Evolutionary conservation across 805 yeast genomes (phyloP), one percentile per base, ranked within the genome.

Genomic region (Pichia scutulata): DNA sequence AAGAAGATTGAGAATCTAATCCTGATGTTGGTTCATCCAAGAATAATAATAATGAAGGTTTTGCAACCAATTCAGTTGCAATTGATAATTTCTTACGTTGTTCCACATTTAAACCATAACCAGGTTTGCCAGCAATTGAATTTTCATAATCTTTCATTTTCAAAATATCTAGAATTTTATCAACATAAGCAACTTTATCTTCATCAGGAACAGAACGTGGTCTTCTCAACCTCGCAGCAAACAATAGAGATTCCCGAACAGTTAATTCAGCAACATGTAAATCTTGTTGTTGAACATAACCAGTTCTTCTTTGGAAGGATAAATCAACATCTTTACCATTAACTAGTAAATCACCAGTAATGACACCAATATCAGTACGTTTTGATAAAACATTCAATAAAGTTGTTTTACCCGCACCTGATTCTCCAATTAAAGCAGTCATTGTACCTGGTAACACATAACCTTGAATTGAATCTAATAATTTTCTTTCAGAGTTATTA

Each of bases 381-480:
- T 74, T 75, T 43, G 81, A 74, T 52, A 79, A 62, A 33, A 74
- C 74, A 57, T 79, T 78, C 52, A 79, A 67, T 46, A 79, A 63
- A 6, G 84, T 79, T 0, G 84, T 79, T 60, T 79, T 79, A 58
- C 84, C 84, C 19, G 84, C 84, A 55, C 84, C 84, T 2, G 82
- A 77, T 57, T 77, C 83, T 51, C 84, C 84, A 81, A 78, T 79
- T 41, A 79, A 64, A 2, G 84, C 84, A 22, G 83, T 79, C 59
- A 78, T 62, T 7, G 75, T 70, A 43, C 84, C 84, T 2, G 84
- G 82, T 36, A 67, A 63, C 57, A 72, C 69, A 60, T 65, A 72
- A 28, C 77, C 78, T 43, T 71, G 71, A 49, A 73, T 66, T 52
- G 72, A 58, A 51, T 72, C 71, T 60, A 80, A 66, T 52, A 77